These are phyloP conservation scores for Gentiana macrophylla DNA, from an alignment of 257 asterid genomes.

Conservation along the genomic window DNA sequence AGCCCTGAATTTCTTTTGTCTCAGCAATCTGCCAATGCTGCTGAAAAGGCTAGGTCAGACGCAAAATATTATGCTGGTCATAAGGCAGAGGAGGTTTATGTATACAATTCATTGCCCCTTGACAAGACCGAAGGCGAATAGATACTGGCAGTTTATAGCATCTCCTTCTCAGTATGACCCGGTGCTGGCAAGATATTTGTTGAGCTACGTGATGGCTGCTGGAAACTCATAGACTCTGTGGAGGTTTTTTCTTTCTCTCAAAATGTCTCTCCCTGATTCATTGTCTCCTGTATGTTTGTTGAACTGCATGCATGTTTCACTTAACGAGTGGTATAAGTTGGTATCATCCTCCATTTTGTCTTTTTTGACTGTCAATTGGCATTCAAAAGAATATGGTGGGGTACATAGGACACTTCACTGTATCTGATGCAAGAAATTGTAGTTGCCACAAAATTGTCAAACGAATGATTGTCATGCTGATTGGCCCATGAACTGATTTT, in stretches of 20 bases:
- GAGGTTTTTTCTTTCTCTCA: constrained; percentile 29
- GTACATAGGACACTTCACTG: too few relatives aligned
- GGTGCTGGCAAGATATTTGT: constrained; percentile 75
- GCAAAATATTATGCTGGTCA: constrained; percentile 58
- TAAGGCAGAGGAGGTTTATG: constrained; percentile 69
- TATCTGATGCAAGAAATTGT: constrained; percentile 1
- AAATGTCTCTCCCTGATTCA: too few relatives aligned
- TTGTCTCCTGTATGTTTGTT: neutral
- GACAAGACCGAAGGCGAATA: constrained; percentile 80
- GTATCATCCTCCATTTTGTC: neutral
- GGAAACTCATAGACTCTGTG: constrained; percentile 80
- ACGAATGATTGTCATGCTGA: neutral
- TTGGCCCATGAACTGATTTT: neutral
- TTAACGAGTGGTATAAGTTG: neutral
- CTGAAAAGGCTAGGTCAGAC: constrained; percentile 66
- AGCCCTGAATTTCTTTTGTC: constrained; percentile 33
- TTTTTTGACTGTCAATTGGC: neutral
- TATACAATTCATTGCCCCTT: constrained; percentile 75
- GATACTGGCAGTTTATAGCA: constrained; percentile 76
- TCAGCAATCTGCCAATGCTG: constrained; percentile 52
- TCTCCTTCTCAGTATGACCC: constrained; percentile 73
- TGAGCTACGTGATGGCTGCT: constrained; percentile 46
- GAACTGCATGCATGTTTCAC: neutral
- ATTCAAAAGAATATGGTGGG: neutral
- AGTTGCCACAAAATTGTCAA: neutral